Base-by-base conservation (phyloP, 2,329 filamentous ascomycete genomes). In the Nemania diffusa region DNA sequence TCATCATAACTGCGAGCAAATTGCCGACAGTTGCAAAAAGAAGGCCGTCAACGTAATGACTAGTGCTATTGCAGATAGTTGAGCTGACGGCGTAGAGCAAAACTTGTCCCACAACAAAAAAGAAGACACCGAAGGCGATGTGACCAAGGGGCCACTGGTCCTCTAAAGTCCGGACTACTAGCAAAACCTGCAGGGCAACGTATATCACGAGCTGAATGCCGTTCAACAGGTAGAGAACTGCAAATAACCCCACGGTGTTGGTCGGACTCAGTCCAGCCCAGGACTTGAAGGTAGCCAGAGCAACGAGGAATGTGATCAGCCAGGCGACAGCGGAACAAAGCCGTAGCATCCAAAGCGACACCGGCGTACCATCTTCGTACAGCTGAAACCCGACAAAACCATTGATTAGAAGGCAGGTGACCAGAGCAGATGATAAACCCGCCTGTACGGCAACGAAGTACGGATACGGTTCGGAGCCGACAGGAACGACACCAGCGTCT, bases 301-400 rank as follows among this genome's bases (percentile, higher is more conserved):
- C 92, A 59, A 99, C 90, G 60, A 95, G 88, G 77, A 96, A 96
- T 55, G 91, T 92, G 75, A 99, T 89, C 70, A 91, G 83, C 81
- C 97, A 98, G 82, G 97, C 95, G 70, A 85, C 87, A 17, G 91
- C 81, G 1, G 93, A 97, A 77, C 88, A 90, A 32, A 92, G 81
- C 60, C 95, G 90, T 69, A 99, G 84, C 73, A 97, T 89, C 96
- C 96, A 99, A 50, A 99, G 90, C 0, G 94, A 97, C 46, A 98
- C 84, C 1, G 91, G 91, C 1, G 96, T 99, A 57, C 96, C 96
- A 76, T 99, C 96, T 81, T 99, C 96, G 79, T 99, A 99, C 13
- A 99, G 85, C 81, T 98, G 96, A 81, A 99, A 99, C 37, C 96
- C 96, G 61, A 99, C 95, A 77, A 99, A 99, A 50, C 96, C 96